Percentiles rank a stretch among this genome's conserved stretches.
phyloP scores from a whole-genome alignment of 2,329 filamentous ascomycete species.

The Sarocladiaceae sp. region DNA sequence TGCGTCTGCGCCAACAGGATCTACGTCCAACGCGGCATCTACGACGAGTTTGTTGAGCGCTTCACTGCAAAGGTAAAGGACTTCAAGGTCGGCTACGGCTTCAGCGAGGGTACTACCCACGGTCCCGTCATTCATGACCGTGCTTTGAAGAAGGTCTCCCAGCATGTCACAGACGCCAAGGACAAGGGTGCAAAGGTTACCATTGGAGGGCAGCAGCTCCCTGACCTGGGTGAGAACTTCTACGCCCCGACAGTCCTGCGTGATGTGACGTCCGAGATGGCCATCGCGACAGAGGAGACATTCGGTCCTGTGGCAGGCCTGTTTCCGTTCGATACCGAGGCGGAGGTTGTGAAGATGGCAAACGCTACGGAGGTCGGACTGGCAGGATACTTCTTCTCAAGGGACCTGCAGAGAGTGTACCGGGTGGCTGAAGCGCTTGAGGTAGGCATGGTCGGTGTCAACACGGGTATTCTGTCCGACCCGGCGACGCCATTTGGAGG shows the following conservation, averaged over 20 bases:
- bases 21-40: constrained; percentile 71
- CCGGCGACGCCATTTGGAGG: constrained; percentile 63
- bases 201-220: constrained; percentile 66
- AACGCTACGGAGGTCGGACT: constrained; percentile 81
- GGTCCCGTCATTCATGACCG: constrained; percentile 81
- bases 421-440: constrained; percentile 65
- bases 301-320: constrained; percentile 91
- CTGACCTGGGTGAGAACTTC: constrained; percentile 76
- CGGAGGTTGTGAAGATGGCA: constrained; percentile 77
- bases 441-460: constrained; percentile 83
- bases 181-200: constrained; percentile 70
- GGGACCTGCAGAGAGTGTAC: constrained; percentile 51
- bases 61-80: constrained; percentile 65
- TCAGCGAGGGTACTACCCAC: constrained; percentile 64
- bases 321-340: constrained; percentile 83
- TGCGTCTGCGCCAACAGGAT: constrained; percentile 87
- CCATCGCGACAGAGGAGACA: constrained; percentile 79
- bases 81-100: constrained; percentile 73
- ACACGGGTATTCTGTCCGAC: constrained; percentile 63
- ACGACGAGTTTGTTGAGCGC: constrained; percentile 64
- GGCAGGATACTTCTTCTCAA: constrained; percentile 88
- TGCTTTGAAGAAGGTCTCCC: constrained; percentile 71
- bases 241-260: constrained; percentile 85
- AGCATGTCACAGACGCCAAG: constrained; percentile 73
- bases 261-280: constrained; percentile 81